These are phyloP conservation scores for Lachnellula occidentalis DNA, from an alignment of 2,329 filamentous ascomycete genomes.

Conservation along the genomic window DNA sequence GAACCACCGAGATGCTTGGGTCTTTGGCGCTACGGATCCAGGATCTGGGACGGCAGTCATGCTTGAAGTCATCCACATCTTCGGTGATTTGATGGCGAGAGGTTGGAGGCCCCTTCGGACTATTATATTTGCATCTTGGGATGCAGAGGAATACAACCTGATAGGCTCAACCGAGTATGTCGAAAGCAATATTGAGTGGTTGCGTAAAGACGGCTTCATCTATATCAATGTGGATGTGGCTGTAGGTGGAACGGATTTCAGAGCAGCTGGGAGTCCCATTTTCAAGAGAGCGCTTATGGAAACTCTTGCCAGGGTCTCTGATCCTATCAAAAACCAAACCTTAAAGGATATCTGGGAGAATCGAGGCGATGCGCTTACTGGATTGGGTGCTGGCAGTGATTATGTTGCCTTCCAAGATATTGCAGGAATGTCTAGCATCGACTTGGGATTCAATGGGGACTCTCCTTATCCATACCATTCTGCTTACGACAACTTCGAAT, in stretches of 20 bases:
- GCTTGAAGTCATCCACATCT: slow-evolving; percentile 79
- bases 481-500: slow-evolving; percentile 85
- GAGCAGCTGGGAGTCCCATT: slow-evolving; percentile 74
- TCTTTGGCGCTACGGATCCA: slow-evolving; percentile 79
- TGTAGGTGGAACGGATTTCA: slow-evolving; percentile 69
- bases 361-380: slow-evolving; percentile 54
- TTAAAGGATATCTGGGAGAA: slow-evolving; percentile 73
- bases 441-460: slow-evolving; percentile 66
- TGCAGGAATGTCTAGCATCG: slow-evolving; percentile 80
- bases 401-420: slow-evolving; percentile 89
- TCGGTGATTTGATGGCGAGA: slow-evolving; percentile 68
- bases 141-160: slow-evolving; percentile 86
- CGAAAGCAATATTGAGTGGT: slow-evolving; percentile 69
- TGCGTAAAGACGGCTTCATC: slow-evolving; percentile 71
- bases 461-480: slow-evolving; percentile 67
- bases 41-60: slow-evolving; percentile 87
- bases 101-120: slow-evolving; percentile 92
- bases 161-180: slow-evolving; percentile 95
- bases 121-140: slow-evolving; percentile 96
- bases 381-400: slow-evolving; percentile 71
- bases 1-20: slow-evolving; percentile 91
- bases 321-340: slow-evolving; percentile 67
- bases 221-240: slow-evolving; percentile 90
- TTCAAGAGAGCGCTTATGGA: slow-evolving; percentile 68
- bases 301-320: slow-evolving; percentile 67